Evolutionary conservation across 257 asterid species (phyloP).

Genomic region (Petunia axillaris): DNA sequence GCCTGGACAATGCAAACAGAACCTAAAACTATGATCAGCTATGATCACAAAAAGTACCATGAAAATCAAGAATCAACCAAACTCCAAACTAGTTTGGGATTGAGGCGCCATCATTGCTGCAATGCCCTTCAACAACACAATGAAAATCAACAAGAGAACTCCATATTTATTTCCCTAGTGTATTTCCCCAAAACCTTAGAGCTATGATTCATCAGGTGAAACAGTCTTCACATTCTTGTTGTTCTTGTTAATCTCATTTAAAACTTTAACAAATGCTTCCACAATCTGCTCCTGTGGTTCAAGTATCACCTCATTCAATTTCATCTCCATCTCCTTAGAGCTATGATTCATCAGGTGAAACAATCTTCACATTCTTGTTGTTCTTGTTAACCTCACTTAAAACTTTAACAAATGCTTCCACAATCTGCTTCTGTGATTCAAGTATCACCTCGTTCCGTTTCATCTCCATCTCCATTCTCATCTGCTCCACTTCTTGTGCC

Average conservation of each 20-base stretch:
- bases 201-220: slow-evolving; percentile 34
- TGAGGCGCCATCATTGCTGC: not conserved
- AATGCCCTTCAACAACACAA: not conserved
- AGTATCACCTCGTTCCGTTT: slow-evolving; percentile 77
- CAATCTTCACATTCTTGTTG: slow-evolving; percentile 48
- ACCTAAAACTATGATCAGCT: slow-evolving; percentile 9
- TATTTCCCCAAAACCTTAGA: not conserved
- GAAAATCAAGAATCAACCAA: not conserved
- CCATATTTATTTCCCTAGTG: no score
- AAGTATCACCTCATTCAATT: slow-evolving; percentile 72
- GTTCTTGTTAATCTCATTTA: slow-evolving; percentile 60
- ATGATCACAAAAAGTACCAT: slow-evolving; percentile 7
- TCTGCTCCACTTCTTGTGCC: slow-evolving; percentile 82
- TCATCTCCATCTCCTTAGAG: slow-evolving; percentile 33
- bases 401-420: slow-evolving; percentile 79
- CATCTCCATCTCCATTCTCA: slow-evolving; percentile 93
- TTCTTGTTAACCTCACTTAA: slow-evolving; percentile 60
- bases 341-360: slow-evolving; percentile 40
- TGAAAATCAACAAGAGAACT: not conserved
- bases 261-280: slow-evolving; percentile 74
- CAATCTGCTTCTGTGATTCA: slow-evolving; percentile 82
- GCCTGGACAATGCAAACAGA: not conserved
- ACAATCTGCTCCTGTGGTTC: slow-evolving; percentile 86
- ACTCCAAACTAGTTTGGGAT: slow-evolving; percentile 2
- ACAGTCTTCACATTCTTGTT: slow-evolving; percentile 48